Conservation (phyloP, 352 stramenopile species). For the Phytophthora sansomeana region DNA sequence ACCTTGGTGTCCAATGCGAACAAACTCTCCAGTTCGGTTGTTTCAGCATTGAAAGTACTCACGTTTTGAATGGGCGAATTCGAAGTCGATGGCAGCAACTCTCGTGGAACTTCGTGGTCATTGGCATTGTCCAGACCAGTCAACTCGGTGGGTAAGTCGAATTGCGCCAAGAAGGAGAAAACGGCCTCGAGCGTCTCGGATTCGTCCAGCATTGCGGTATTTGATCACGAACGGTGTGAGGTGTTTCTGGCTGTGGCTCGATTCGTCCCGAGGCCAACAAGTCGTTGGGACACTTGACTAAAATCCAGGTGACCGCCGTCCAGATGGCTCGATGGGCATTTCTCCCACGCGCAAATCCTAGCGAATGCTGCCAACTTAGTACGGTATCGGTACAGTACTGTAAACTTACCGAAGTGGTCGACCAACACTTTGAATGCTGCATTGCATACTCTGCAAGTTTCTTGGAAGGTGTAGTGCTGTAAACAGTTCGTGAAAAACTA, state of each 20-base stretch:
- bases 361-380: no score
- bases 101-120: background rate
- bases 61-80: no score
- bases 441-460: background rate
- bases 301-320: constrained; percentile 19
- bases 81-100: background rate
- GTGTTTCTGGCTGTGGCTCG: constrained; percentile 2
- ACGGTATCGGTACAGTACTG: no score
- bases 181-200: constrained; percentile 25
- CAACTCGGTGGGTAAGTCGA: constrained; percentile 18
- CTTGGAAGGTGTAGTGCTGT: background rate
- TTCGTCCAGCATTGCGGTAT: constrained; percentile 11
- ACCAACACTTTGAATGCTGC: no score
- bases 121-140: background rate
- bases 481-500: no score
- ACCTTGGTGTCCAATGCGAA: background rate
- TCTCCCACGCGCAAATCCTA: constrained; percentile 1
- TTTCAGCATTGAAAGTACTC: no score
- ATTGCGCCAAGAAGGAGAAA: constrained; percentile 28
- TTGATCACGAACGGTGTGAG: constrained; percentile 9
- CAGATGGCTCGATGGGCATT: background rate
- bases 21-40: background rate
- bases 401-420: background rate
- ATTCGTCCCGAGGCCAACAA: constrained; percentile 12
- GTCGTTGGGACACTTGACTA: constrained; percentile 10